These are phyloP conservation scores for Cryptococcus sp. DNA, from an alignment of 1,284 basidiomycete species.

Conservation along the genomic window DNA sequence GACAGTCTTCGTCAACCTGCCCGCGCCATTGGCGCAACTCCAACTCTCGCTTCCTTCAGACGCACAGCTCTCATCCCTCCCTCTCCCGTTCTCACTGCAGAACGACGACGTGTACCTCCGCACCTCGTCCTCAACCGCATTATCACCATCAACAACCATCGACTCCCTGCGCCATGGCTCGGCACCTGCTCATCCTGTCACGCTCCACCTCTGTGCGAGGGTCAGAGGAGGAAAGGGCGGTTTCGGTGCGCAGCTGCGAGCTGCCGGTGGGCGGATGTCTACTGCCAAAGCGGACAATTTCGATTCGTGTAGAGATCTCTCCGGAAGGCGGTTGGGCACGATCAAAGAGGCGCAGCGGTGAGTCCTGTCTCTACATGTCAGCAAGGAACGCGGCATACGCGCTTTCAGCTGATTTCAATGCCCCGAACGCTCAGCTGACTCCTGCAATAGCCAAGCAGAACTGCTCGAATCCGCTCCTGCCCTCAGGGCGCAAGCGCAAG, in stretches of 20 bases:
- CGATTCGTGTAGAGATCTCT: constrained; percentile 91
- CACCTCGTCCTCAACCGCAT: constrained; percentile 31
- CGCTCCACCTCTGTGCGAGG: constrained; percentile 53
- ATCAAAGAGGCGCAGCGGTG: constrained; percentile 95
- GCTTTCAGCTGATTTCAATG: background rate
- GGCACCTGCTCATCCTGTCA: constrained; percentile 29
- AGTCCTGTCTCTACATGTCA: constrained; percentile 26
- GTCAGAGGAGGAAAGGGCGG: constrained; percentile 93
- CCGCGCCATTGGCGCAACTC: constrained; percentile 35
- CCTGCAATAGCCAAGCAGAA: constrained; percentile 69
- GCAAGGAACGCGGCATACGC: background rate
- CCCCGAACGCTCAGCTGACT: background rate
- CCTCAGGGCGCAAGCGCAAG: constrained; percentile 74
- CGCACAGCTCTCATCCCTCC: constrained; percentile 22
- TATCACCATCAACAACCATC: constrained; percentile 23
- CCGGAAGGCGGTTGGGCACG: constrained; percentile 83
- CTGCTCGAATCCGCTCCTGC: constrained; percentile 84
- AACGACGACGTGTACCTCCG: constrained; percentile 36
- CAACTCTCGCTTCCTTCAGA: constrained; percentile 25
- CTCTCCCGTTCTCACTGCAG: constrained; percentile 16
- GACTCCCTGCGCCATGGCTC: constrained; percentile 16
- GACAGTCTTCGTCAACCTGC: constrained; percentile 45
- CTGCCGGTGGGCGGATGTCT: constrained; percentile 96
- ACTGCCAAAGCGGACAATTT: constrained; percentile 93
- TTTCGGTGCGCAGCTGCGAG: constrained; percentile 93